Conservation (phyloP, 2,329 filamentous ascomycete species). For the Penicillium sclerotigenum region DNA sequence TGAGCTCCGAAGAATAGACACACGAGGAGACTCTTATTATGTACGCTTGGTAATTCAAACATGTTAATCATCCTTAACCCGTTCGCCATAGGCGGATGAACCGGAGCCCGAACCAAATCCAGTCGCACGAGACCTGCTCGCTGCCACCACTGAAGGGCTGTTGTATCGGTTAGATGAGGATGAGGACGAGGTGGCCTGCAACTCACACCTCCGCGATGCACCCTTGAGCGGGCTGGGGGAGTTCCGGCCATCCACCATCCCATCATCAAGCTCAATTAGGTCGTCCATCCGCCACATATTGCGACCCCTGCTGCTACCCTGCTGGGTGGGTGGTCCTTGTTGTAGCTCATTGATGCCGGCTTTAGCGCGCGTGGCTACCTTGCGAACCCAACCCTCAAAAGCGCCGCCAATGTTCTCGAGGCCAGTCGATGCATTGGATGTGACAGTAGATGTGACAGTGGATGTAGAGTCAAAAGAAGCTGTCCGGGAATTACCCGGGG, state of each 20-base stretch:
- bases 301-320: slow-evolving; percentile 23
- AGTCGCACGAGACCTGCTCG: slow-evolving; percentile 37
- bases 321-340: slow-evolving; percentile 26
- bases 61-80: slow-evolving; percentile 32
- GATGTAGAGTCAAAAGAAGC: slow-evolving; percentile 37
- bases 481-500: slow-evolving; percentile 54
- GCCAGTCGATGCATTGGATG: slow-evolving; percentile 40
- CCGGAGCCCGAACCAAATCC: slow-evolving; percentile 13
- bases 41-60: slow-evolving; percentile 19
- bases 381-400: slow-evolving; percentile 86
- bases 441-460: slow-evolving; percentile 28
- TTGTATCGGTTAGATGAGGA: slow-evolving; percentile 25
- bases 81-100: slow-evolving; percentile 17
- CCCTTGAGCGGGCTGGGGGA: slow-evolving; percentile 19
- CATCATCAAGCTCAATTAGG: slow-evolving; percentile 45
- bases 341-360: slow-evolving; percentile 41
- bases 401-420: slow-evolving; percentile 83
- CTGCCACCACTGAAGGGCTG: slow-evolving; percentile 25
- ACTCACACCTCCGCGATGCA: slow-evolving; percentile 16
- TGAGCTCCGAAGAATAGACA: slow-evolving; percentile 10
- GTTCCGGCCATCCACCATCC: slow-evolving; percentile 27
- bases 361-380: slow-evolving; percentile 60
- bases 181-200: slow-evolving; percentile 21
- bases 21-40: slow-evolving; percentile 21
- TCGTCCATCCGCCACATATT: slow-evolving; percentile 37